Evolutionary conservation across 495 filamentous ascomycete genomes (phyloP).

Genomic region (Neurospora sp.): DNA sequence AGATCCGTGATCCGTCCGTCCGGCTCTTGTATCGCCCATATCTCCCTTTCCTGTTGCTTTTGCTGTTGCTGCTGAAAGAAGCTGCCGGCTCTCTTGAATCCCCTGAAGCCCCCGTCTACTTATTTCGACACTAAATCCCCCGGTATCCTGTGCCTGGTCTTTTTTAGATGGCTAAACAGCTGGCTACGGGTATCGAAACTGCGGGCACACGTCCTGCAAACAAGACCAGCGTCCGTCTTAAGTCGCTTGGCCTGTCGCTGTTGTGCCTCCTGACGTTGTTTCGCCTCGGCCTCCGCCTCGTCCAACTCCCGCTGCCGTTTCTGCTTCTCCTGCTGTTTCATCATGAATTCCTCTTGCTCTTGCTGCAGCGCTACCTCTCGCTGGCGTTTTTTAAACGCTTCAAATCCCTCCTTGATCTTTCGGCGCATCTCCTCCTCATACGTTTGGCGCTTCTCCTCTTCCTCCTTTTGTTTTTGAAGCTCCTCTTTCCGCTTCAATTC

Average conservation of each 20-base stretch:
- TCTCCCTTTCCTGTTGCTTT: too few species aligned
- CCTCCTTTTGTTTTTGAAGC: neutral
- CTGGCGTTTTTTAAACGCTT: too few species aligned
- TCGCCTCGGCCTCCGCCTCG: neutral
- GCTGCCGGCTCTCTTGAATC: neutral
- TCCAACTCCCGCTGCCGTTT: neutral
- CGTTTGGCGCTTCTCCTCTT: neutral
- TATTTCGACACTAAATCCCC: neutral
- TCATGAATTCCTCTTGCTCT: neutral
- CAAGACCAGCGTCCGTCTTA: neutral
- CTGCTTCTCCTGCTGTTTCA: neutral
- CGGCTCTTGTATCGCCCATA: too few species aligned
- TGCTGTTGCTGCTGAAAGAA: too few species aligned
- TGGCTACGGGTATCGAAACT: neutral
- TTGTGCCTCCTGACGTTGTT: neutral
- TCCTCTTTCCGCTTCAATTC: neutral
- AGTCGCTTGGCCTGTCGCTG: neutral
- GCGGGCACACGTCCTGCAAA: neutral
- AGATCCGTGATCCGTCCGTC: too few species aligned
- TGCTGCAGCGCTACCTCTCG: neutral
- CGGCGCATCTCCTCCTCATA: too few species aligned
- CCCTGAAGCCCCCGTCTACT: neutral
- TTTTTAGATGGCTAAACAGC: neutral
- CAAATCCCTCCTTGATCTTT: too few species aligned
- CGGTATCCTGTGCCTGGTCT: neutral